These are phyloP conservation scores for Ogataea pignaliae DNA, from an alignment of 805 yeast genomes.

Conservation along the genomic window DNA sequence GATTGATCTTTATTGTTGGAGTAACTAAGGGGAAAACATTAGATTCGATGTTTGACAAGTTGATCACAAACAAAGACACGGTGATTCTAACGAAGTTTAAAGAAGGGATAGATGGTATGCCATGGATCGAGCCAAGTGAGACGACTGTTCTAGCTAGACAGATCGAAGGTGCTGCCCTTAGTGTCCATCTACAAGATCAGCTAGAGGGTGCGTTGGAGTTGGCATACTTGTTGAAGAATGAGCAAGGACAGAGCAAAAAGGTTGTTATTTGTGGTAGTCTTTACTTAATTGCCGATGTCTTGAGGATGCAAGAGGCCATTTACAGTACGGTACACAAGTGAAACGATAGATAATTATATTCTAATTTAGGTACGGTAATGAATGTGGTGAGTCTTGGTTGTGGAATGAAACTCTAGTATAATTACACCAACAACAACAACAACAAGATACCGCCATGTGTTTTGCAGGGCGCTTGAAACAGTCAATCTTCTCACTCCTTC, in stretches of 20 bases:
- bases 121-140: conserved; percentile 69
- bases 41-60: conserved; percentile 42
- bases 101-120: conserved; percentile 76
- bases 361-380: neutral
- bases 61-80: conserved; percentile 46
- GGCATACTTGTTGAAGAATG: conserved; percentile 15
- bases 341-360: neutral
- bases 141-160: conserved; percentile 28
- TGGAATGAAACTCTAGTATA: no score
- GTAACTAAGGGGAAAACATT: conserved; percentile 71
- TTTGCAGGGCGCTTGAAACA: neutral
- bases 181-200: conserved; percentile 23
- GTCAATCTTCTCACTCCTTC: conserved; percentile 2
- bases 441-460: neutral
- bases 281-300: conserved; percentile 58
- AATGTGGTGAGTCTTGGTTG: no score
- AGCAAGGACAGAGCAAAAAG: conserved; percentile 4
- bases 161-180: conserved; percentile 18
- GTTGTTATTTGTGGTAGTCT: conserved; percentile 67
- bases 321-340: neutral
- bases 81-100: conserved; percentile 63
- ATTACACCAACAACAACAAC: no score
- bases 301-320: conserved; percentile 29
- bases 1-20: conserved; percentile 59
- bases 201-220: conserved; percentile 24